Percentiles rank a stretch among this genome's conserved stretches.
Evolutionary conservation across 352 stramenopile species (phyloP).

Genomic region (Phytophthora melonis): DNA sequence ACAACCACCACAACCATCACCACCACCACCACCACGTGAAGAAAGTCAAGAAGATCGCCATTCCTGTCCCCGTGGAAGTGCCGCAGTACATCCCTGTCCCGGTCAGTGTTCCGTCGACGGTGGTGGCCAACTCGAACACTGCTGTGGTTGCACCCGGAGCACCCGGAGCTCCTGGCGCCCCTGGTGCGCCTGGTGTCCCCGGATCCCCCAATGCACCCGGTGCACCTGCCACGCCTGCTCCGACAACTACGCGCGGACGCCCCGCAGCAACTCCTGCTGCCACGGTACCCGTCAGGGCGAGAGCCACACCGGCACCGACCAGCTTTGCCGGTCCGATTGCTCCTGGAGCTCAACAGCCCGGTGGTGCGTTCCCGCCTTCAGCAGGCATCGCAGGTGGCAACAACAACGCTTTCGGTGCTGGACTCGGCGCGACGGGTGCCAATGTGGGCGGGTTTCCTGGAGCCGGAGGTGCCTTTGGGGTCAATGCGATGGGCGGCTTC

Average conservation of each 20-base stretch:
- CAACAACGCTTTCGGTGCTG: conserved; percentile 5
- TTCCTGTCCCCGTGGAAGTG: conserved; percentile 40
- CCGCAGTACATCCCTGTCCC: conserved; percentile 40
- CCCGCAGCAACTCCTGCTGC: conserved; percentile 29
- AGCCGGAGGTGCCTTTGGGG: neutral
- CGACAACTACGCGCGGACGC: conserved; percentile 20
- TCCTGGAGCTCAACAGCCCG: conserved; percentile 7
- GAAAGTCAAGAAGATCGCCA: conserved; percentile 47
- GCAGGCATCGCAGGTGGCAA: neutral
- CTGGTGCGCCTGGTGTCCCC: conserved; percentile 8
- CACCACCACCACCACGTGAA: conserved; percentile 29
- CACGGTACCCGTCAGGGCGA: conserved; percentile 14
- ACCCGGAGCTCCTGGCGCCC: conserved; percentile 21
- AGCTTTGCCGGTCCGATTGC: conserved; percentile 1
- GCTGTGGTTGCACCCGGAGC: conserved; percentile 22
- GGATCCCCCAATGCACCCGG: conserved; percentile 3
- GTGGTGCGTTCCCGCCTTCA: neutral
- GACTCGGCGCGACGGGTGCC: neutral
- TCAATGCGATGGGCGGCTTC: neutral
- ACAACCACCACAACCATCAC: conserved; percentile 6
- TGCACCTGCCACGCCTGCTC: conserved; percentile 9
- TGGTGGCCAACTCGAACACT: conserved; percentile 35
- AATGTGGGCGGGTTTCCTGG: conserved; percentile 6
- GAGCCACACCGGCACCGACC: conserved; percentile 32
- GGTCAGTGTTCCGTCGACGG: conserved; percentile 28